Evolutionary conservation across 1,284 basidiomycete species (phyloP).

Genomic region (Earliella scabrosa): DNA sequence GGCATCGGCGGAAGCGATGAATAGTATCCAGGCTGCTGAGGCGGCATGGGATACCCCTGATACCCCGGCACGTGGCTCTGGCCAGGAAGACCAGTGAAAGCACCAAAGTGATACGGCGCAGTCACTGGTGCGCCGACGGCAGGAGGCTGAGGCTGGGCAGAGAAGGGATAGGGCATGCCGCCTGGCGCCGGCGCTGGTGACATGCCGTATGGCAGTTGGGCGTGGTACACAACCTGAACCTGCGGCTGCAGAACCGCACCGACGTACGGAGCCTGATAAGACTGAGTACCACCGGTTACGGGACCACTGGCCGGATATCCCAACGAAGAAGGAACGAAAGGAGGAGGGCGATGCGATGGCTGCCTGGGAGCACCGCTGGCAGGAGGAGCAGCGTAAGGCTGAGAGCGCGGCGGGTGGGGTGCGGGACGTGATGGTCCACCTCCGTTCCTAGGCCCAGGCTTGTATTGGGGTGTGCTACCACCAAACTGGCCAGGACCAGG

Average conservation of each 20-base stretch:
- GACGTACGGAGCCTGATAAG: constrained; percentile 9
- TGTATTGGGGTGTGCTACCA: constrained; percentile 12
- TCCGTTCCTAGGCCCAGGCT: constrained; percentile 16
- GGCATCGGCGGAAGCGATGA: neutral
- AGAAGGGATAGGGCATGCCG: constrained; percentile 3
- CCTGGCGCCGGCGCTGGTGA: neutral
- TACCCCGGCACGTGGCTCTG: constrained; percentile 8
- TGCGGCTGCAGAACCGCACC: constrained; percentile 1
- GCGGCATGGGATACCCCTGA: constrained; percentile 4
- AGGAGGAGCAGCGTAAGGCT: constrained; percentile 1
- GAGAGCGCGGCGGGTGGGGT: neutral
- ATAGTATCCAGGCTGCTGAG: constrained; percentile 3
- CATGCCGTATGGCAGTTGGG: constrained; percentile 4
- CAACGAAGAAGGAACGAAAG: constrained; percentile 1
- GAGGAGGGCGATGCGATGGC: neutral
- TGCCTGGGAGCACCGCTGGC: constrained; percentile 2
- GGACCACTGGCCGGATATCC: neutral
- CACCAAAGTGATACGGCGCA: constrained; percentile 6
- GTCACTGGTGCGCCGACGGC: neutral
- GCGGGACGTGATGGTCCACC: neutral
- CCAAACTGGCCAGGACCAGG: constrained; percentile 17
- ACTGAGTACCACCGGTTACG: constrained; percentile 1
- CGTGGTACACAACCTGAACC: constrained; percentile 4
- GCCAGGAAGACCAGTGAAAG: neutral
- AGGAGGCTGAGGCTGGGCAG: constrained; percentile 2